Evolutionary conservation across 2,329 filamentous ascomycete genomes (phyloP).

Genomic region (Alternaria burnsii): DNA sequence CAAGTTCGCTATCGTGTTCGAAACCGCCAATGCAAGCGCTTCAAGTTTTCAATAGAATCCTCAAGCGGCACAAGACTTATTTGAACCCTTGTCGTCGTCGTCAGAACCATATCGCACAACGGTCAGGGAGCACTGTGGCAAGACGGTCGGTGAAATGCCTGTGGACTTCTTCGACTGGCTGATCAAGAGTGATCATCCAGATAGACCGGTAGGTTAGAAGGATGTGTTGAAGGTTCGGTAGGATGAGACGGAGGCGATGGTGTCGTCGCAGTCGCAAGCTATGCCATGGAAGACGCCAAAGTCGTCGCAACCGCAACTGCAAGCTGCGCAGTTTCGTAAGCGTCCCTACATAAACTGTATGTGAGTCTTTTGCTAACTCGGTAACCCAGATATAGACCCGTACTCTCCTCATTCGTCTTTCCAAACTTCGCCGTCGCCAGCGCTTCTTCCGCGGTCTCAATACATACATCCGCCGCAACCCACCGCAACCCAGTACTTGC

Average conservation of each 20-base stretch:
- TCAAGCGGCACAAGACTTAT: too few relatives aligned
- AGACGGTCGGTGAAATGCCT: not conserved
- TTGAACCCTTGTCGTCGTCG: not conserved
- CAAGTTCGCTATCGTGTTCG: too few relatives aligned
- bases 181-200: not conserved
- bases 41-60: too few relatives aligned
- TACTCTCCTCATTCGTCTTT: not conserved
- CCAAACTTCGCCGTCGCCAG: not conserved
- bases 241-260: not conserved
- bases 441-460: not conserved
- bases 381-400: not conserved
- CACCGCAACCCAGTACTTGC: fast-evolving
- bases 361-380: not conserved
- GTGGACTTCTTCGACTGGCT: not conserved
- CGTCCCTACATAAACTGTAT: too few relatives aligned
- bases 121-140: not conserved
- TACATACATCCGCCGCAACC: not conserved
- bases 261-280: not conserved
- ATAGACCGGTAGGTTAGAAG: not conserved
- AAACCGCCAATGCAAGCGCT: too few relatives aligned
- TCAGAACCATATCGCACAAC: not conserved
- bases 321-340: not conserved
- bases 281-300: too few relatives aligned
- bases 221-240: not conserved
- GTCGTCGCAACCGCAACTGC: too few relatives aligned